Evolutionary conservation across 75 land plant genomes (phyloP).

Genomic region (Pseudotsuga menziesii): DNA sequence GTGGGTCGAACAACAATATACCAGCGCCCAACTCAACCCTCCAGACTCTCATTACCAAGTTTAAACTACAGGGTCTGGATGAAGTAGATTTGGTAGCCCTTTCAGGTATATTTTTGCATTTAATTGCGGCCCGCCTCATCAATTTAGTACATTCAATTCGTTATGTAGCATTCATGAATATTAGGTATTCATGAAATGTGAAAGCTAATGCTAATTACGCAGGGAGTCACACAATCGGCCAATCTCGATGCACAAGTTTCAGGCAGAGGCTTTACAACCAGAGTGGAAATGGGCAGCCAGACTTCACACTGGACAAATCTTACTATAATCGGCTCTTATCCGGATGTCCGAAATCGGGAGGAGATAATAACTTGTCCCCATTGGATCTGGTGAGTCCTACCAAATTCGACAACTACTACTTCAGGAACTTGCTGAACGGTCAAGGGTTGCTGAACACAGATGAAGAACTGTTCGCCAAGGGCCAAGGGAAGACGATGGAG

Average conservation of each 20-base stretch:
- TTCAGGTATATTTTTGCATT: constrained; percentile 36
- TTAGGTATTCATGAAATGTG: no score
- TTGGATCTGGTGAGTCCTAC: constrained; percentile 46
- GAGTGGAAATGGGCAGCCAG: constrained; percentile 53
- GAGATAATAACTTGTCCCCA: constrained; percentile 49
- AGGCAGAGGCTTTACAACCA: constrained; percentile 68
- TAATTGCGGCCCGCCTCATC: no score
- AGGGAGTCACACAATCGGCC: constrained; percentile 59
- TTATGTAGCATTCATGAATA: no score
- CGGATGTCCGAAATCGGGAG: constrained; percentile 56
- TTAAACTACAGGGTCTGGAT: constrained; percentile 58
- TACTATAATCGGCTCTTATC: constrained; percentile 31
- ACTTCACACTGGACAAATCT: constrained; percentile 30
- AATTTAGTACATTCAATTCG: no score
- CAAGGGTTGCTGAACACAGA: constrained; percentile 62
- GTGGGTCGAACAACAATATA: constrained; percentile 51
- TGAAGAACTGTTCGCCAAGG: constrained; percentile 32
- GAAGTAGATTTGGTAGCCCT: constrained; percentile 67
- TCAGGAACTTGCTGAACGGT: constrained; percentile 39
- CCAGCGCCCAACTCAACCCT: constrained; percentile 68
- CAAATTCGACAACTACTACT: constrained; percentile 75
- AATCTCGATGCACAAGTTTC: constrained; percentile 61
- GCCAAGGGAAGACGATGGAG: constrained; percentile 16
- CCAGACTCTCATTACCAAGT: constrained; percentile 57
- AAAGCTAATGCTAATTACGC: no score